Base-by-base conservation (phyloP, 805 yeast species). In the Yarrowia osloensis region DNA sequence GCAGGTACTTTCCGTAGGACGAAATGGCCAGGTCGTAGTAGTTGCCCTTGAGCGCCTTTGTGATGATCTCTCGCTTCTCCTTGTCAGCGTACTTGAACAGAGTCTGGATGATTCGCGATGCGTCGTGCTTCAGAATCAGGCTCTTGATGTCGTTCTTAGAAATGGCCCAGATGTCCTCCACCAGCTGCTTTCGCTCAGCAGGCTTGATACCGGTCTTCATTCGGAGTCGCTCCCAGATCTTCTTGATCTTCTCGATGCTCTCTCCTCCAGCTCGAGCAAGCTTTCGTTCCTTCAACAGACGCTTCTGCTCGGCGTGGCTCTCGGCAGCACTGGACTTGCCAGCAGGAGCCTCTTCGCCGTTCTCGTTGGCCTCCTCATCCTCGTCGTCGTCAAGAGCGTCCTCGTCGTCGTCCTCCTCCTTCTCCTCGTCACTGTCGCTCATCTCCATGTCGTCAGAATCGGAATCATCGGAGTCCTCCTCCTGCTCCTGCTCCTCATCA, bases 21-120 rank as follows among this genome's bases (percentile, higher is more conserved):
- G 96, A 88, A 49, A 96, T 91, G 52, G 98, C 97, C 75, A 94
- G 82, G 62, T 85, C 87, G 75, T 90, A 90, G 77, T 81, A 91
- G 74, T 85, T 82, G 19, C 96, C 95, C 76, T 87, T 88, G 72
- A 94, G 81, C 2, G 92, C 81, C 65, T 77, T 71, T 19, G 88
- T 88, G 70, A 94, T 86, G 26, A 81, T 81, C 28, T 86, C 88
- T 79, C 97, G 86, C 80, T 92, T 86, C 63, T 87, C 90, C 74
- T 88, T 90, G 42, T 89, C 81, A 13, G 95, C 87, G 76, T 90
- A 91, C 77, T 94, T 94, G 69, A 94, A 88, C 71, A 94, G 83
- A 1, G 98, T 92, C 79, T 94, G 99, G 47, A 94, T 96, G 67
- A 94, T 94, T 80, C 99, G 86, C 26, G 97, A 91, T 11, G 98